Percentiles rank a stretch among this genome's conserved stretches.
phyloP scores from a whole-genome alignment of 1,139 yeast genomes.

The Yamadazyma friedrichii region DNA sequence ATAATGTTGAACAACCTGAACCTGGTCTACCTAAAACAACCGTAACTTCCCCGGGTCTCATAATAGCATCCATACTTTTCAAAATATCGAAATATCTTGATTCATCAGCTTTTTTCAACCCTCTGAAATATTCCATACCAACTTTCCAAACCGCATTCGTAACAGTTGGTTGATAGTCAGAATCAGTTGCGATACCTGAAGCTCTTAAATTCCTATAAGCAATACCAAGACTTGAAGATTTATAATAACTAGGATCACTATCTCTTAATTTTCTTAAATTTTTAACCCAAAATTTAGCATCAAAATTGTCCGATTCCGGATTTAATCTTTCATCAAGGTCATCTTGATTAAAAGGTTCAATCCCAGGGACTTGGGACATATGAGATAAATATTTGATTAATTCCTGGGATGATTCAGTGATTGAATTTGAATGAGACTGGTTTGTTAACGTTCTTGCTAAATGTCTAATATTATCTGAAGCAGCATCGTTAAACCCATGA shows the following conservation, averaged over 20 bases:
- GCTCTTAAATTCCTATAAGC: slow-evolving; percentile 69
- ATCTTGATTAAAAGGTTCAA: slow-evolving; percentile 29
- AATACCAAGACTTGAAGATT: slow-evolving; percentile 66
- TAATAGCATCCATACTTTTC: slow-evolving; percentile 31
- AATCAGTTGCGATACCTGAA: slow-evolving; percentile 71
- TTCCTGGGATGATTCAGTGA: slow-evolving; percentile 35
- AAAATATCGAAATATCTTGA: slow-evolving; percentile 26
- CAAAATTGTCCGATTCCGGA: slow-evolving; percentile 51
- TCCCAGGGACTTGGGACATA: slow-evolving; percentile 56
- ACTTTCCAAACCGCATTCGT: slow-evolving; percentile 41
- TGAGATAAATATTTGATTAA: slow-evolving; percentile 51
- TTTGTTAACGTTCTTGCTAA: slow-evolving; percentile 35
- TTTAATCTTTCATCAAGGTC: slow-evolving; percentile 18
- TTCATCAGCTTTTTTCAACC: slow-evolving; percentile 35
- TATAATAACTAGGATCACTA: slow-evolving; percentile 61
- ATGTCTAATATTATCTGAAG: slow-evolving; percentile 26
- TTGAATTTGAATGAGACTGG: slow-evolving; percentile 18
- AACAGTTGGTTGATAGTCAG: slow-evolving; percentile 77
- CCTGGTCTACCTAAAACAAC: slow-evolving; percentile 82
- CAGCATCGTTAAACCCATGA: slow-evolving; percentile 27
- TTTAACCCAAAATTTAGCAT: slow-evolving; percentile 67
- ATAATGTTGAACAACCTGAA: slow-evolving; percentile 76
- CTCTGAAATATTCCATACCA: slow-evolving; percentile 16
- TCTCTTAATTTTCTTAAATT: slow-evolving; percentile 55
- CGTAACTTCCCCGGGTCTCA: slow-evolving; percentile 63